Percentiles rank a stretch among this genome's conserved stretches.
phyloP scores from a whole-genome alignment of 2,329 filamentous ascomycete genomes.

The Blastomyces silverae region DNA sequence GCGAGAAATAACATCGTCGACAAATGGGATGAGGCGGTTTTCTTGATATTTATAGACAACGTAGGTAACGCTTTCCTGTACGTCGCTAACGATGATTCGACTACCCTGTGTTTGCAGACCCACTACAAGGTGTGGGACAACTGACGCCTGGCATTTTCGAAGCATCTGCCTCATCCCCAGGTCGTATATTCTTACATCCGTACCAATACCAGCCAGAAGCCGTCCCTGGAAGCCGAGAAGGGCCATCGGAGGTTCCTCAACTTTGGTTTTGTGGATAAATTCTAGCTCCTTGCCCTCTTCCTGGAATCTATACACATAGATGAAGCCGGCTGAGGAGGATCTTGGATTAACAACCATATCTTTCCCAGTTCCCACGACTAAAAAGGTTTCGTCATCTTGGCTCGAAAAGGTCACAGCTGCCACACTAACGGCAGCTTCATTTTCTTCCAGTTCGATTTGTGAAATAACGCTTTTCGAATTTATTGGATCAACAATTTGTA shows the following conservation, averaged over 20 bases:
- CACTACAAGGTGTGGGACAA: constrained; percentile 74
- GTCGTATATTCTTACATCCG: constrained; percentile 79
- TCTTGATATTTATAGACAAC: constrained; percentile 89
- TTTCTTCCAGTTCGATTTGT: constrained; percentile 75
- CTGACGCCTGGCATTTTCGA: constrained; percentile 79
- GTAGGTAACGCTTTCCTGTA: constrained; percentile 84
- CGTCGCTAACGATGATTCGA: constrained; percentile 85
- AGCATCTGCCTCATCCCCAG: constrained; percentile 88
- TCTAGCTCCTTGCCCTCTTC: constrained; percentile 82
- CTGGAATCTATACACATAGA: constrained; percentile 86
- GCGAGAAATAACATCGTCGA: constrained; percentile 78
- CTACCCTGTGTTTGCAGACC: constrained; percentile 84
- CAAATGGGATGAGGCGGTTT: constrained; percentile 88
- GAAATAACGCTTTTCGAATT: constrained; percentile 65
- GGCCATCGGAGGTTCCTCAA: constrained; percentile 84
- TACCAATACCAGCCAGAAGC: constrained; percentile 76
- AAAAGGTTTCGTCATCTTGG: constrained; percentile 79
- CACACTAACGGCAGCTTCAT: constrained; percentile 84
- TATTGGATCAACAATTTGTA: constrained; percentile 82
- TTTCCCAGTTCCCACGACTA: constrained; percentile 92
- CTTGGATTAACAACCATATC: constrained; percentile 75
- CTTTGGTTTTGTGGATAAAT: constrained; percentile 92
- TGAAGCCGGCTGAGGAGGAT: constrained; percentile 69
- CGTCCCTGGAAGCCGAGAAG: constrained; percentile 88
- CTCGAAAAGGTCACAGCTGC: constrained; percentile 79